phyloP scores from a whole-genome alignment of 2,329 filamentous ascomycete genomes.

The Fusarium poae region DNA sequence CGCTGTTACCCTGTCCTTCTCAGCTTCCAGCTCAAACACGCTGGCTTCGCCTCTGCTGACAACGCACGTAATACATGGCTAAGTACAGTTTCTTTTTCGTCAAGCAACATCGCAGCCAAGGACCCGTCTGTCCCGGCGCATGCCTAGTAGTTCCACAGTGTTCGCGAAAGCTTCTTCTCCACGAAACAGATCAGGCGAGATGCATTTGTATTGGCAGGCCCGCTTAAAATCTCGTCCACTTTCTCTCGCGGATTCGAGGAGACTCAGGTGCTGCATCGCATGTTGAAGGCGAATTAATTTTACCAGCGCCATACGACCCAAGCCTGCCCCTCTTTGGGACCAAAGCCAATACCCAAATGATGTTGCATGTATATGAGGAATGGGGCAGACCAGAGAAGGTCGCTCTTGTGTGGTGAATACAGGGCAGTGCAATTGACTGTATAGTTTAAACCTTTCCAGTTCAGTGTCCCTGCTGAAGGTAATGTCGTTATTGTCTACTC shows the following conservation, averaged over 20 bases:
- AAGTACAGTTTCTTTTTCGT: conserved; percentile 41
- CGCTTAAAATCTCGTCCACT: conserved; percentile 21
- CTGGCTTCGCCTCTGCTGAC: conserved; percentile 25
- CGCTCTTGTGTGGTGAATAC: conserved; percentile 35
- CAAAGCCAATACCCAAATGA: conserved; percentile 52
- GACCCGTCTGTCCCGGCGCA: conserved; percentile 19
- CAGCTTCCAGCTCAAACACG: conserved; percentile 22
- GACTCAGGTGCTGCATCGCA: conserved; percentile 44
- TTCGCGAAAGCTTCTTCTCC: conserved; percentile 15
- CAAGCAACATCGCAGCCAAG: conserved; percentile 22
- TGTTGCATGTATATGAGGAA: conserved; percentile 38
- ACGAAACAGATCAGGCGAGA: conserved; percentile 19
- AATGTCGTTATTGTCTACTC: conserved; percentile 70
- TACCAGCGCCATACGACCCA: conserved; percentile 53
- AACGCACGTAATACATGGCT: conserved; percentile 41
- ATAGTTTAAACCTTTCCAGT: conserved; percentile 25
- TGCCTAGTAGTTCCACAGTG: conserved; percentile 25
- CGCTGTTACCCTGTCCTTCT: conserved; percentile 37
- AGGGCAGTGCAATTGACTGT: conserved; percentile 30
- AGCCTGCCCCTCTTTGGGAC: conserved; percentile 50
- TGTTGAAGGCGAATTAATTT: conserved; percentile 46
- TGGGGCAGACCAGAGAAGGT: conserved; percentile 35
- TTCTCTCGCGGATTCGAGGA: conserved; percentile 31
- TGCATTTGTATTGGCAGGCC: conserved; percentile 14
- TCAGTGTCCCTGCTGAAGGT: conserved; percentile 35